phyloP scores from a whole-genome alignment of 768 basidiomycete species.

The Solioccasus polychromus region DNA sequence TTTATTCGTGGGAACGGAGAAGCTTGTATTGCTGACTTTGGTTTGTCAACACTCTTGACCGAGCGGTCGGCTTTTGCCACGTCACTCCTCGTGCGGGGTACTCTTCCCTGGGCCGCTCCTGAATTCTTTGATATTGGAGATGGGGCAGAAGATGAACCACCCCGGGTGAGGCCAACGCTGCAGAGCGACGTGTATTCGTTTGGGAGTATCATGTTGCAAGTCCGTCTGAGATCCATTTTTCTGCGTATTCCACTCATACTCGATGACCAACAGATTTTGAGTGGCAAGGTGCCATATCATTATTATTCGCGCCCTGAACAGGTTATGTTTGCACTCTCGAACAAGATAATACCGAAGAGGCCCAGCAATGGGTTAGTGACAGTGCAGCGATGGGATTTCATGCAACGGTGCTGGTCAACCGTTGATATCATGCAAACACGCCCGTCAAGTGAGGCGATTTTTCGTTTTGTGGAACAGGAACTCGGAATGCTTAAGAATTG shows the following conservation, averaged over 20 bases:
- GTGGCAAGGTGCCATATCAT: constrained; percentile 14
- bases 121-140: constrained; percentile 13
- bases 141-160: neutral
- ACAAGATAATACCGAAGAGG: constrained; percentile 1
- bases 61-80: constrained; percentile 14
- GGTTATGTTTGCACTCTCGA: constrained; percentile 11
- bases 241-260: neutral
- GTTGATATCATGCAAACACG: constrained; percentile 22
- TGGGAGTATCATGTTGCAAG: constrained; percentile 22
- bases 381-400: constrained; percentile 11
- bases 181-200: constrained; percentile 21
- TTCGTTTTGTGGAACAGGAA: constrained; percentile 4
- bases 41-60: constrained; percentile 26
- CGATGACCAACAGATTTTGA: constrained; percentile 1
- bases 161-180: neutral
- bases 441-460: constrained; percentile 30
- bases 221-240: neutral
- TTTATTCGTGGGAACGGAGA: constrained; percentile 35
- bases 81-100: constrained; percentile 16
- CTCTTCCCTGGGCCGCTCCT: constrained; percentile 16
- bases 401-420: constrained; percentile 20
- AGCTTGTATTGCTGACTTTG: constrained; percentile 45
- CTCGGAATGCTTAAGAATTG: too few relatives aligned
- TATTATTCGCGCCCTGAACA: constrained; percentile 9
- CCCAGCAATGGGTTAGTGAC: neutral